Conservation (phyloP, 2,329 filamentous ascomycete genomes). For the Clathrospora elynae region DNA sequence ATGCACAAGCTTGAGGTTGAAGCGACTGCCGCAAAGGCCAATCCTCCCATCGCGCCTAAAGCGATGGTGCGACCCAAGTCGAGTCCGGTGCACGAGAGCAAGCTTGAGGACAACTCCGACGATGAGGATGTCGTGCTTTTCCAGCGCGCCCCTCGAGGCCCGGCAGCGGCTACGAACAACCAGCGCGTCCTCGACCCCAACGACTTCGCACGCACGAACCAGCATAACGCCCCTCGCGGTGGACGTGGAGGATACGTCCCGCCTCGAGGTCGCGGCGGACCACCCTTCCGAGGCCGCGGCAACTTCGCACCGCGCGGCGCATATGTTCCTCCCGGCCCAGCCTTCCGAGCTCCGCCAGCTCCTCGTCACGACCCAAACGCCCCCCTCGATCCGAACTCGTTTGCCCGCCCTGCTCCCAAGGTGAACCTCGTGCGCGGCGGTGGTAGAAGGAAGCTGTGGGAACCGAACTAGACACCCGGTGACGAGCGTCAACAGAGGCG, state of each 20-base stretch:
- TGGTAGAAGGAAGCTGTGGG: slow-evolving; percentile 47
- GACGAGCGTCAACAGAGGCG: slow-evolving; percentile 15
- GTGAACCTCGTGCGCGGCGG: slow-evolving; percentile 40
- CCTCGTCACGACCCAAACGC: slow-evolving; percentile 43
- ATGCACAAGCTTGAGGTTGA: slow-evolving; percentile 47
- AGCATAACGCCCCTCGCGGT: slow-evolving; percentile 40
- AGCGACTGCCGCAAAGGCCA: slow-evolving; percentile 24
- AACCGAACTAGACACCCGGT: slow-evolving; percentile 42
- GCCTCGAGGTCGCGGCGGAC: slow-evolving; percentile 32
- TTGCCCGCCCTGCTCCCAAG: slow-evolving; percentile 42
- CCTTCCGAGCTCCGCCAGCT: slow-evolving; percentile 32
- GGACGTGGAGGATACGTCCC: slow-evolving; percentile 35
- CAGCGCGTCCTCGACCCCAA: slow-evolving; percentile 55
- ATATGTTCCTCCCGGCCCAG: slow-evolving; percentile 39
- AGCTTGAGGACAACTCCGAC: slow-evolving; percentile 34
- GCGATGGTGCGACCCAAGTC: slow-evolving; percentile 35
- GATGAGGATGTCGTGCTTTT: slow-evolving; percentile 49
- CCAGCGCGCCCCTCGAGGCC: slow-evolving; percentile 46
- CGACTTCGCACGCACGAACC: slow-evolving; percentile 51
- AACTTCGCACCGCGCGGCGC: slow-evolving; percentile 38
- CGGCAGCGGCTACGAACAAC: slow-evolving; percentile 33
- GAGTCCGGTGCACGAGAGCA: slow-evolving; percentile 27
- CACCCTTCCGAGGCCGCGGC: slow-evolving; percentile 36
- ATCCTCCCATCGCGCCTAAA: slow-evolving; percentile 20
- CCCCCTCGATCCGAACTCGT: slow-evolving; percentile 50